These are phyloP conservation scores for Aureobasidium pullulans DNA, from an alignment of 2,329 filamentous ascomycete genomes.

Conservation along the genomic window DNA sequence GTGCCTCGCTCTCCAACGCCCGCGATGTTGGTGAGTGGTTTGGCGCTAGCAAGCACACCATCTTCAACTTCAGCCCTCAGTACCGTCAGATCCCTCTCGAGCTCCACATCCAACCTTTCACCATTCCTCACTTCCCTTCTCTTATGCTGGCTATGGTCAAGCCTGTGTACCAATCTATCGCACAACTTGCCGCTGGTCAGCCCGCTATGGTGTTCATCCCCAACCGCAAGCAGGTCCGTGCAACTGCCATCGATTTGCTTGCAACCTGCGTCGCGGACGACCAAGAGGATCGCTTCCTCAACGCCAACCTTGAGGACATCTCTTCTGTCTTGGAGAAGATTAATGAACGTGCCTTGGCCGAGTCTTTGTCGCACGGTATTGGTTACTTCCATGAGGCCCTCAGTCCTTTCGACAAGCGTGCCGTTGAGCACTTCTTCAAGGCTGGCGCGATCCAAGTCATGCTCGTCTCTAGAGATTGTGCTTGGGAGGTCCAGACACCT, in stretches of 20 bases:
- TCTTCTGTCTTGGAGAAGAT: slow-evolving; percentile 73
- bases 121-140: slow-evolving; percentile 92
- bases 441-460: slow-evolving; percentile 86
- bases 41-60: slow-evolving; percentile 93
- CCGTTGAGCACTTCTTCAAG: slow-evolving; percentile 85
- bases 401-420: slow-evolving; percentile 79
- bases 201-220: slow-evolving; percentile 89
- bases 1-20: slow-evolving; percentile 87
- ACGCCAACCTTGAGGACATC: slow-evolving; percentile 76
- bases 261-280: slow-evolving; percentile 83
- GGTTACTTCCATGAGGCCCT: slow-evolving; percentile 97
- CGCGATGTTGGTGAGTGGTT: slow-evolving; percentile 97
- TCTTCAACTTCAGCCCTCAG: slow-evolving; percentile 96
- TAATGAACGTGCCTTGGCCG: slow-evolving; percentile 77
- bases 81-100: slow-evolving; percentile 84
- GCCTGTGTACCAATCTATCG: slow-evolving; percentile 81
- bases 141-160: slow-evolving; percentile 98
- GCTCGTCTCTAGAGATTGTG: slow-evolving; percentile 76
- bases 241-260: slow-evolving; percentile 78
- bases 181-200: slow-evolving; percentile 76
- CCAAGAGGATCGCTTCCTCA: slow-evolving; percentile 87
- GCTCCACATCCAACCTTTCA: slow-evolving; percentile 90
- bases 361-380: slow-evolving; percentile 86
- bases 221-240: slow-evolving; percentile 83
- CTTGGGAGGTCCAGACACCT: slow-evolving; percentile 85